Conservation (phyloP, 2,329 filamentous ascomycete genomes). For the Daldinia sp. region DNA sequence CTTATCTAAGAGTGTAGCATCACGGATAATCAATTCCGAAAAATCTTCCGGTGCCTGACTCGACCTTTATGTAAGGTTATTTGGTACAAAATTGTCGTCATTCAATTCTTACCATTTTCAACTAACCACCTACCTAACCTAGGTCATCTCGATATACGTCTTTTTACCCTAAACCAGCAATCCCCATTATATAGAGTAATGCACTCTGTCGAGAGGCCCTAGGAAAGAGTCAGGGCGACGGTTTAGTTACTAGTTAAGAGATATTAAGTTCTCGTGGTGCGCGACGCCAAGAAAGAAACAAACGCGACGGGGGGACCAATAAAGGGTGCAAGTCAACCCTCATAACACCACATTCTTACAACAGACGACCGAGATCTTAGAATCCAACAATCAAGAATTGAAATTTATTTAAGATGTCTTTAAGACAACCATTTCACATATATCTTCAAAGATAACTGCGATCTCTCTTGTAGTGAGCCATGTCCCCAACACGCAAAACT, state of each 20-base stretch:
- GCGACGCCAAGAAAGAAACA: conserved; percentile 1
- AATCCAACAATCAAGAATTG: not conserved
- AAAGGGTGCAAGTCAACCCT: not conserved
- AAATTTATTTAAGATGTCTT: not conserved
- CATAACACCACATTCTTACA: not conserved
- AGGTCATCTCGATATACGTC: not conserved
- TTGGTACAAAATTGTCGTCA: not conserved
- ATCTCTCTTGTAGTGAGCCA: not conserved
- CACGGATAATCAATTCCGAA: not conserved
- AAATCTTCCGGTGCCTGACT: conserved; percentile 4
- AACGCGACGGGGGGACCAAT: not conserved
- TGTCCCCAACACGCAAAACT: not conserved
- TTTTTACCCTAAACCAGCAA: not conserved
- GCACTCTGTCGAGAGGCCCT: not conserved
- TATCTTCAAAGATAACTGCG: not conserved
- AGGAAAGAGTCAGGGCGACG: not conserved
- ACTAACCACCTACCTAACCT: not conserved
- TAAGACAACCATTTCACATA: not conserved
- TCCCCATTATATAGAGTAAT: not conserved
- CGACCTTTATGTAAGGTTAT: not conserved
- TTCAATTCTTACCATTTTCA: not conserved
- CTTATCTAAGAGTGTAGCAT: not conserved
- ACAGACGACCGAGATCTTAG: not conserved
- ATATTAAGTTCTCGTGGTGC: not conserved
- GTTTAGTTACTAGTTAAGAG: not conserved